phyloP scores from a whole-genome alignment of 2,329 filamentous ascomycete species.

The Penicillium sp. region DNA sequence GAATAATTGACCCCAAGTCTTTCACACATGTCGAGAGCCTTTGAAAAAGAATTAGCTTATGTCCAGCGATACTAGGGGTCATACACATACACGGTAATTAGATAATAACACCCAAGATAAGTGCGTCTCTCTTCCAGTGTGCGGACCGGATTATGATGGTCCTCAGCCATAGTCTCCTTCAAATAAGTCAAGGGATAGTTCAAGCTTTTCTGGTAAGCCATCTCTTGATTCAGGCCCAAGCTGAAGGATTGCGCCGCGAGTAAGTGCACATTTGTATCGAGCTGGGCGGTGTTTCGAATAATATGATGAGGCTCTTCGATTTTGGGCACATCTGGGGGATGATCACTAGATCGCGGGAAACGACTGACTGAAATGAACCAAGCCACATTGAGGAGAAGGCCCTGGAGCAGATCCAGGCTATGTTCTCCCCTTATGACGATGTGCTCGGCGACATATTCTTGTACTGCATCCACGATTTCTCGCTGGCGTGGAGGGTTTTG shows the following conservation, averaged over 20 bases:
- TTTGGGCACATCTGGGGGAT: neutral
- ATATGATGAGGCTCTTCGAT: constrained; percentile 7
- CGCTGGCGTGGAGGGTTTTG: constrained; percentile 15
- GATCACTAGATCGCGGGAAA: neutral
- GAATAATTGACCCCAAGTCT: constrained; percentile 51
- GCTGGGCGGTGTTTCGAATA: constrained; percentile 37
- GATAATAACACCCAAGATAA: constrained; percentile 56
- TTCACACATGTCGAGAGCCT: constrained; percentile 37
- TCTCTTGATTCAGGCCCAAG: constrained; percentile 43
- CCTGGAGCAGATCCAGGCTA: constrained; percentile 50
- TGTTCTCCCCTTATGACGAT: constrained; percentile 46
- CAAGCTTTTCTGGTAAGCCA: constrained; percentile 9
- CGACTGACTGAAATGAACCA: constrained; percentile 41
- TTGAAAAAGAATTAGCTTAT: neutral
- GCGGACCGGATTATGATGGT: constrained; percentile 37
- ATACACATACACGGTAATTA: constrained; percentile 52
- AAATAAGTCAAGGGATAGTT: constrained; percentile 14
- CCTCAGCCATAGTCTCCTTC: constrained; percentile 3
- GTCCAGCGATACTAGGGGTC: neutral
- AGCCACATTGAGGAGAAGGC: constrained; percentile 47
- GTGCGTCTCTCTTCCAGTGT: constrained; percentile 56
- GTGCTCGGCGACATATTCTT: constrained; percentile 43
- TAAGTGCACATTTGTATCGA: constrained; percentile 53
- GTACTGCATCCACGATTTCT: constrained; percentile 13
- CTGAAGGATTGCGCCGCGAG: constrained; percentile 51